Evolutionary conservation across 768 basidiomycete genomes (phyloP).

Genomic region (Chalciporus chontae): DNA sequence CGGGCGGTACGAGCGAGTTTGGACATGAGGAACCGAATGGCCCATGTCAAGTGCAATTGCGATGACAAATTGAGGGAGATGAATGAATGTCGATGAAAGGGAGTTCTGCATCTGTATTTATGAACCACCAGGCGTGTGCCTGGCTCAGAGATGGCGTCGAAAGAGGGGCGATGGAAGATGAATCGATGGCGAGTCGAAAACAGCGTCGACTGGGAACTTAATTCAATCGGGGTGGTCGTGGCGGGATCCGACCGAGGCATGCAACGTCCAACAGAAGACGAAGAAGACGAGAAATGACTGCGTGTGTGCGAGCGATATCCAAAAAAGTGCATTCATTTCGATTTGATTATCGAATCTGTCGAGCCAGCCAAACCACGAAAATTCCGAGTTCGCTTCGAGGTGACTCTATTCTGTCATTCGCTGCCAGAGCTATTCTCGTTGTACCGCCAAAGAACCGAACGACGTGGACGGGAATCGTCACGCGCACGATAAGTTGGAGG

Average conservation of each 20-base stretch:
- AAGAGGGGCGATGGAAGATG: neutral
- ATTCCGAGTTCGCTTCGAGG: neutral
- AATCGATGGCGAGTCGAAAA: neutral
- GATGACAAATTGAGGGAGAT: neutral
- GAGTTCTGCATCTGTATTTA: neutral
- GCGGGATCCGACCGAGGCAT: neutral
- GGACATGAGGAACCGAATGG: neutral
- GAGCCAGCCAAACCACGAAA: neutral
- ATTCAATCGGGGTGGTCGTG: neutral
- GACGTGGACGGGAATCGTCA: neutral
- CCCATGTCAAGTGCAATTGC: neutral
- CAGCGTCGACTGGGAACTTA: neutral
- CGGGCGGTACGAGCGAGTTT: neutral
- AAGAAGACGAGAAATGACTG: neutral
- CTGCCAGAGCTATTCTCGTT: conserved; percentile 7
- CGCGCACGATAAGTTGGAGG: neutral
- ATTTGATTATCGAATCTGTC: neutral
- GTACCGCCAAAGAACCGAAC: neutral
- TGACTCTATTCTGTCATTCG: neutral
- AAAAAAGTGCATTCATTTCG: neutral
- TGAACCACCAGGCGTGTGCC: neutral
- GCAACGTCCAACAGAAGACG: too few relatives aligned
- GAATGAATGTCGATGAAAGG: neutral
- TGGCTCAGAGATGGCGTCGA: neutral
- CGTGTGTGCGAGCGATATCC: too few relatives aligned